Evolutionary conservation across 1,284 basidiomycete genomes (phyloP).

Genomic region (Cryptococcus sp.): DNA sequence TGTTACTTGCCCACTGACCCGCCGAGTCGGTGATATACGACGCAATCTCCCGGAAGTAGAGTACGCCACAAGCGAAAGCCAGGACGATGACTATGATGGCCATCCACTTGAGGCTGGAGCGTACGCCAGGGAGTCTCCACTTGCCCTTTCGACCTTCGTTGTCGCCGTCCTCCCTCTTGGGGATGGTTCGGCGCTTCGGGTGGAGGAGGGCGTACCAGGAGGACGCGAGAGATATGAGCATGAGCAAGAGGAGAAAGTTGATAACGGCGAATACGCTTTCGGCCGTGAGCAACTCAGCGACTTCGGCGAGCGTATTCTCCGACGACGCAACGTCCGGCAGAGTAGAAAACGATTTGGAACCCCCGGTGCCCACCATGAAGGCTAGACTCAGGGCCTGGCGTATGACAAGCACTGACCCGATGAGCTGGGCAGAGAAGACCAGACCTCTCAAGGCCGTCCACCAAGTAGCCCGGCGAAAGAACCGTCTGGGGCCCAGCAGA

Average conservation of each 20-base stretch:
- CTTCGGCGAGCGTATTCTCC: constrained; percentile 1
- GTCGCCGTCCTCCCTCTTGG: neutral
- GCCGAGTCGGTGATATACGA: neutral
- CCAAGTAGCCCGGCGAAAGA: constrained; percentile 1
- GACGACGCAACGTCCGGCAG: constrained; percentile 7
- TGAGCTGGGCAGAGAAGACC: constrained; percentile 7
- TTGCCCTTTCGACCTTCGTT: neutral
- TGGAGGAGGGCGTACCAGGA: constrained; percentile 14
- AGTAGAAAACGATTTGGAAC: constrained; percentile 6
- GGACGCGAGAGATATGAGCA: constrained; percentile 7
- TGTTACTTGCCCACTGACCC: neutral
- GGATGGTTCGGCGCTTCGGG: neutral
- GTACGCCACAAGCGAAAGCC: constrained; percentile 4
- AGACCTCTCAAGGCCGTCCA: constrained; percentile 6
- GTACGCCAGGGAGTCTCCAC: neutral
- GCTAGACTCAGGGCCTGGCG: constrained; percentile 14
- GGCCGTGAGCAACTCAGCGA: neutral
- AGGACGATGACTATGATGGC: constrained; percentile 6
- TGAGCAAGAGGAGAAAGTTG: constrained; percentile 12
- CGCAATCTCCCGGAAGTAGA: constrained; percentile 16
- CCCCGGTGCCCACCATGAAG: constrained; percentile 6
- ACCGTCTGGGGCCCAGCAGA: neutral
- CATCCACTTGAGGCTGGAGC: constrained; percentile 11
- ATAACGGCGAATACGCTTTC: constrained; percentile 7
- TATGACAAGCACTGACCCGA: constrained; percentile 6